phyloP scores from a whole-genome alignment of 2,329 filamentous ascomycete species.

The Clathrospora elynae region DNA sequence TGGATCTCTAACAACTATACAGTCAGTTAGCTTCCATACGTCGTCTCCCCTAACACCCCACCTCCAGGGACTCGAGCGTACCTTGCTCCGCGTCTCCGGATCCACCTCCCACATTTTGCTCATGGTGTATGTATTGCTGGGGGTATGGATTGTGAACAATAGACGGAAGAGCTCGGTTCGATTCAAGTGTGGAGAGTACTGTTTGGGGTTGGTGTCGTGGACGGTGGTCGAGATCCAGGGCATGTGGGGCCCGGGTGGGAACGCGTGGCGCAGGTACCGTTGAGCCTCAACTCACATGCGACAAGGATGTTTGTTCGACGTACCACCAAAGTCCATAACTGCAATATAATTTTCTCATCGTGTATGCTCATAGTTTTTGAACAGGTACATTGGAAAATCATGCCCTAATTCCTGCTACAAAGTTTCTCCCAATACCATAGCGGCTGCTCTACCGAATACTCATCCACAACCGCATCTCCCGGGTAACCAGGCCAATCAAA shows the following conservation, averaged over 20 bases:
- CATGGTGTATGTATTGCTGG: conserved; percentile 50
- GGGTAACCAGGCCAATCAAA: no score
- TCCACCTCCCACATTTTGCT: conserved; percentile 98
- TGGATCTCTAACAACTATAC: conserved; percentile 84
- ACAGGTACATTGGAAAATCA: no score
- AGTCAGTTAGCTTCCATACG: no score
- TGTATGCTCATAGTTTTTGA: no score
- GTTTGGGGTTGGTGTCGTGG: conserved; percentile 9
- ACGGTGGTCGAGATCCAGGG: conserved; percentile 22
- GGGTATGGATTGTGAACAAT: conserved; percentile 1
- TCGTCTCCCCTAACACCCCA: conserved; percentile 14
- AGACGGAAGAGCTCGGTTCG: neutral
- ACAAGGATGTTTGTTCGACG: no score
- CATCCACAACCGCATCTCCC: no score
- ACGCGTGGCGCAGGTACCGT: conserved; percentile 22
- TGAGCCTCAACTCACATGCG: conserved; percentile 19
- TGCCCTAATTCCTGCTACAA: no score
- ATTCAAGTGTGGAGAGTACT: neutral
- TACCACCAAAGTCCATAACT: no score
- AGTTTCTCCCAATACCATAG: no score
- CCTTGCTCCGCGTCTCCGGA: conserved; percentile 94
- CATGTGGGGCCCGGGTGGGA: conserved; percentile 20
- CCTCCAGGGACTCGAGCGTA: conserved; percentile 49
- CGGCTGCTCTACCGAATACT: no score
- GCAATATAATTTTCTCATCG: no score